Percentiles rank a stretch among this genome's conserved stretches.
Evolutionary conservation across 2,329 filamentous ascomycete species (phyloP).

Genomic region (Cladosporium sp.): DNA sequence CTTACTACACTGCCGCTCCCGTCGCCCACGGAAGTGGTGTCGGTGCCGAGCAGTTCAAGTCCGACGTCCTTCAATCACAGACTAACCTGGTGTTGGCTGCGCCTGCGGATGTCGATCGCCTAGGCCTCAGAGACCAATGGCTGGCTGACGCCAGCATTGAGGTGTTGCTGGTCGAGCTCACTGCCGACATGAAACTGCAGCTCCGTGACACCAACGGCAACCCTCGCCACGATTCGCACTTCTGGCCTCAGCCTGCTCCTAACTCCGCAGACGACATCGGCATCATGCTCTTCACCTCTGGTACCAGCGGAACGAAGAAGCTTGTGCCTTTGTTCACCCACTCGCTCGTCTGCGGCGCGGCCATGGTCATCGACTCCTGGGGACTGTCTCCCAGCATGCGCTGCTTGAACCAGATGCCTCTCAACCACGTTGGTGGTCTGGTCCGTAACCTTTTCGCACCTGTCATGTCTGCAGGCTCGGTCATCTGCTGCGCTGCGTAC

Average conservation of each 20-base stretch:
- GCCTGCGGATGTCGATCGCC: conserved; percentile 33
- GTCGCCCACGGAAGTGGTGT: conserved; percentile 45
- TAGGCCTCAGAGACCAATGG: conserved; percentile 35
- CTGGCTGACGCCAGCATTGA: conserved; percentile 31
- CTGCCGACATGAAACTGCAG: conserved; percentile 33
- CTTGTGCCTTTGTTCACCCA: conserved; percentile 49
- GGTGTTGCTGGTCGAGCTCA: conserved; percentile 37
- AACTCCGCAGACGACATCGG: conserved; percentile 45
- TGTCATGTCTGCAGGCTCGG: conserved; percentile 48
- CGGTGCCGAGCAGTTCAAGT: conserved; percentile 43
- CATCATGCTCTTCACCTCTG: conserved; percentile 52
- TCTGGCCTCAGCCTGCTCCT: conserved; percentile 8
- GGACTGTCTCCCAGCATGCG: conserved; percentile 42
- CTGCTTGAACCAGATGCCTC: conserved; percentile 55
- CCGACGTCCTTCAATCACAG: conserved; percentile 44
- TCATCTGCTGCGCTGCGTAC: conserved; percentile 50
- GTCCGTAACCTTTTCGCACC: conserved; percentile 52
- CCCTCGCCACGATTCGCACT: conserved; percentile 4
- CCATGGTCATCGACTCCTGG: conserved; percentile 51
- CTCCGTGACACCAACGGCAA: conserved; percentile 21
- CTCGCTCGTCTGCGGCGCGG: conserved; percentile 46
- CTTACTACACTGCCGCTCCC: conserved; percentile 48
- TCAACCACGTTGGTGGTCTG: conserved; percentile 50
- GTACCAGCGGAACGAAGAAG: conserved; percentile 55
- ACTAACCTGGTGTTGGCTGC: conserved; percentile 45